These are phyloP conservation scores for Backusella tarrabulga DNA, from an alignment of 192 early-diverging fungal species.

Conservation along the genomic window DNA sequence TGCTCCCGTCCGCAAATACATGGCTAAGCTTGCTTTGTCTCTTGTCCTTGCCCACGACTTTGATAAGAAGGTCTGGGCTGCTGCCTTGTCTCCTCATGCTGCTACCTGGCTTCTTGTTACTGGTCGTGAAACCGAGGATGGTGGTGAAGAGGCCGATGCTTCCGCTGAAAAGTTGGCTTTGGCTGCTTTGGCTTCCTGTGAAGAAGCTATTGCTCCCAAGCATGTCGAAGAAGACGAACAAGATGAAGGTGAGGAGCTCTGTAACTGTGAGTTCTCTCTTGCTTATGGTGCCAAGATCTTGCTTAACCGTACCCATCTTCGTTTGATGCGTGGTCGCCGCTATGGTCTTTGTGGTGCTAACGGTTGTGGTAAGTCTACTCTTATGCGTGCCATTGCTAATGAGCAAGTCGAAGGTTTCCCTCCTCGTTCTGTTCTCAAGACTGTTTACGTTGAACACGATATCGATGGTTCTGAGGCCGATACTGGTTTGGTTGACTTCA, in stretches of 20 bases:
- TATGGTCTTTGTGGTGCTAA: constrained; percentile 85
- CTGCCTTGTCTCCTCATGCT: constrained; percentile 53
- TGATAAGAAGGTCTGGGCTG: constrained; percentile 62
- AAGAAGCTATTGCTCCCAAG: constrained; percentile 44
- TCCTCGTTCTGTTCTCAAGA: constrained; percentile 64
- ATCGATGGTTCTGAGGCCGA: constrained; percentile 75
- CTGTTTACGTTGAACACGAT: constrained; percentile 80
- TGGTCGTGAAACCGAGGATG: constrained; percentile 26
- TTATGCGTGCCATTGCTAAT: constrained; percentile 84
- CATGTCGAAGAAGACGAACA: constrained; percentile 39
- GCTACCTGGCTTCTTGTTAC: constrained; percentile 46
- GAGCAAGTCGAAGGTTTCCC: constrained; percentile 85
- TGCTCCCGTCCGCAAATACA: constrained; percentile 54
- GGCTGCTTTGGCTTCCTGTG: constrained; percentile 43
- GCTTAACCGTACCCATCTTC: constrained; percentile 63
- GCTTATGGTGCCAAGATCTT: constrained; percentile 85
- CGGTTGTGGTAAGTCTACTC: constrained; percentile 76
- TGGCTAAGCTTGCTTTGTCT: constrained; percentile 57
- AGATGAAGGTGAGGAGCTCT: constrained; percentile 56
- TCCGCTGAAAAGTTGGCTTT: constrained; percentile 53
- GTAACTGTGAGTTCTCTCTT: constrained; percentile 82
- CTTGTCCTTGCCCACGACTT: constrained; percentile 62
- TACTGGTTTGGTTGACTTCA: constrained; percentile 64
- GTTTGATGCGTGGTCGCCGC: constrained; percentile 72
- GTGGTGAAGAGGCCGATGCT: constrained; percentile 38